Conservation (phyloP, 1,284 basidiomycete genomes). For the Ceratobasidium papillatum region DNA sequence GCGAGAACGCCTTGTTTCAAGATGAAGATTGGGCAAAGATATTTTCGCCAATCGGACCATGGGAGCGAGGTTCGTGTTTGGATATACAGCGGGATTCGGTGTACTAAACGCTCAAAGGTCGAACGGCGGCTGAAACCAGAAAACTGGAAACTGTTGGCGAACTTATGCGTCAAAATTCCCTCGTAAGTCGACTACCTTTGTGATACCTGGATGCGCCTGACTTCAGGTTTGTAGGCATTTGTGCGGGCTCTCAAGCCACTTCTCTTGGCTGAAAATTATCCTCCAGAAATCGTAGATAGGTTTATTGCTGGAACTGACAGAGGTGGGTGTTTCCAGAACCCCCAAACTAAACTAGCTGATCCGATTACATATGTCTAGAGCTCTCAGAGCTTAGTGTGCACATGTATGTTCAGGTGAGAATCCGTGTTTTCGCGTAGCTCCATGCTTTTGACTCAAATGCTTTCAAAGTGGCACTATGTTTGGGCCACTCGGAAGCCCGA, state of each 20-base stretch:
- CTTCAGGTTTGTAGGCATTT: slow-evolving; percentile 13
- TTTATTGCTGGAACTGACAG: slow-evolving; percentile 35
- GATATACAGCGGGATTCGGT: not conserved
- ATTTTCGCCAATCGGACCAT: slow-evolving; percentile 41
- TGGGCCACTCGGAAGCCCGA: slow-evolving; percentile 40
- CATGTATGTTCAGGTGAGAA: slow-evolving; percentile 33
- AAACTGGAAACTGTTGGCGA: slow-evolving; percentile 39
- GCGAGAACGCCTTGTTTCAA: slow-evolving; percentile 37
- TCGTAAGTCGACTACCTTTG: not conserved
- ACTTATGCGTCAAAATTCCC: slow-evolving; percentile 41
- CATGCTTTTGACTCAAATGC: not conserved
- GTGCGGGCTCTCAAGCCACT: slow-evolving; percentile 39
- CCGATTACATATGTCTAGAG: not conserved
- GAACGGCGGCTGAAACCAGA: slow-evolving; percentile 31
- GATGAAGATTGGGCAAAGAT: slow-evolving; percentile 37
- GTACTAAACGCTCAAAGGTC: slow-evolving; percentile 12
- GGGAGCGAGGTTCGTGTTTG: slow-evolving; percentile 29
- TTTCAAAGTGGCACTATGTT: slow-evolving; percentile 40
- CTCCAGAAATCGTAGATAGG: slow-evolving; percentile 28
- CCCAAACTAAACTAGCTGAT: not conserved
- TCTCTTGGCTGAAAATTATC: slow-evolving; percentile 2
- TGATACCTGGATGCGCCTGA: not conserved
- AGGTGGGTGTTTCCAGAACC: not conserved
- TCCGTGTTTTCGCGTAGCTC: not conserved
- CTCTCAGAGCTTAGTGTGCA: slow-evolving; percentile 4